Evolutionary conservation across 306 rosid genomes (phyloP), one percentile per base, ranked within the genome.

Genomic region (Herpetospermum pedunculosum): DNA sequence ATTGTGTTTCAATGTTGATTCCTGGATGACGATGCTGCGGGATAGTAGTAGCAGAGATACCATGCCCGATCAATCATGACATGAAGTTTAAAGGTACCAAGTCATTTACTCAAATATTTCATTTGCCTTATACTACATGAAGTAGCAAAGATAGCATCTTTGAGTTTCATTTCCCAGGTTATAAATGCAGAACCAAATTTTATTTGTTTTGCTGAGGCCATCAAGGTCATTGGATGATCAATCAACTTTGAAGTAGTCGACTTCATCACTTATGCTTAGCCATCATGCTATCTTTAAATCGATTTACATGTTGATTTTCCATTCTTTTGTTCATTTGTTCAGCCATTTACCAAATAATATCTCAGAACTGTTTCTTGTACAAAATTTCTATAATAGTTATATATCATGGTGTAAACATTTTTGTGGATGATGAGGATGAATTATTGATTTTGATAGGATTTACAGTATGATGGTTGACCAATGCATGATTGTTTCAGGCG

Each of bases 41-140:
- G 52, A 21, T 44, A 29, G 35, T 69, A 43, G 38, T 10, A n/a
- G n/a, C 37, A 15, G 38, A 28, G 55, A 69, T 15, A 44, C 38
- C 15, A 26, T 25, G 54, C 73, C 7, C 25, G 3, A 26, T 69
- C 15, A 1, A 68, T 68, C 54, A 15, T 4, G 1, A 68, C 38
- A 44, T 28, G 40, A 69, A 69, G n/a, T 69, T 69, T 69, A 69
- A n/a, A n/a, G 73, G 55, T 43, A 69, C 73, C 55, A 3, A 69
- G 38, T 18, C 54, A 69, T 69, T 26, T 8, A 15, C 73, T 68
- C 13, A 69, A 26, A 14, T 69, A 25, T 43, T n/a, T 15, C 38
- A 69, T 25, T 40, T 67, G 35, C 54, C 53, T 68, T 25, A 21
- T 2, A 29, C 70, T 34, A 18, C 28, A 62, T 62, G 34, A 11